Percentiles rank a stretch among this genome's conserved stretches.
phyloP scores from a whole-genome alignment of 306 rosid species.

The Cicer bijugum region DNA sequence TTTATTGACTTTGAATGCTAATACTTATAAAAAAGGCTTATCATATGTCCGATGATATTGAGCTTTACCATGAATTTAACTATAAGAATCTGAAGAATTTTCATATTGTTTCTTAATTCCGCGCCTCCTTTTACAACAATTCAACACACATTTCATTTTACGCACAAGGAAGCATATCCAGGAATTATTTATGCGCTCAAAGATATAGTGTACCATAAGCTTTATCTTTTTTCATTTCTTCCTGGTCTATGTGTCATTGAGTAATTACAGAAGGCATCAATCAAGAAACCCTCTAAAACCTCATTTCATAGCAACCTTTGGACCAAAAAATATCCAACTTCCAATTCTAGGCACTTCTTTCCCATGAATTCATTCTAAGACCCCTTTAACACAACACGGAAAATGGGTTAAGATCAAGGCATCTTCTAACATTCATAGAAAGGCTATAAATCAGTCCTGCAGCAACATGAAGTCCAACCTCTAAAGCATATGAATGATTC shows the following conservation, averaged over 20 bases:
- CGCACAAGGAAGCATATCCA: conserved; percentile 20
- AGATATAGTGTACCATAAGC: conserved; percentile 1
- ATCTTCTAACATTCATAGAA: conserved; percentile 14
- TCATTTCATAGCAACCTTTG: conserved; percentile 14
- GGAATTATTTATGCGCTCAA: not conserved
- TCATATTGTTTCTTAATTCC: conserved; percentile 5
- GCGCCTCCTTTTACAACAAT: conserved; percentile 1
- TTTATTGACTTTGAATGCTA: conserved; percentile 21
- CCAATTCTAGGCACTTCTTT: conserved; percentile 3
- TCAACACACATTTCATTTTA: conserved; percentile 25
- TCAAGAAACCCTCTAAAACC: conserved; percentile 4
- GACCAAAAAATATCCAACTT: conserved; percentile 28
- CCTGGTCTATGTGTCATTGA: conserved; percentile 18
- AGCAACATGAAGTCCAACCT: conserved; percentile 9
- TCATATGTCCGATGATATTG: conserved; percentile 6
- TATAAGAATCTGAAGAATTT: not conserved
- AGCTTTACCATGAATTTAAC: conserved; percentile 1
- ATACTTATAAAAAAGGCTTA: conserved; percentile 9
- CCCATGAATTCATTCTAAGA: conserved; percentile 17
- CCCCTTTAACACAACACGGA: conserved; percentile 21
- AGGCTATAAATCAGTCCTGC: conserved; percentile 26
- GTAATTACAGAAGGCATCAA: conserved; percentile 11
- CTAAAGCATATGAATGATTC: conserved; percentile 17
- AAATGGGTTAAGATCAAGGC: conserved; percentile 4
- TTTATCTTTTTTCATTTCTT: conserved; percentile 19